Conservation (phyloP, 148 eudicot genomes). For the Rhododendron mucronatum region DNA sequence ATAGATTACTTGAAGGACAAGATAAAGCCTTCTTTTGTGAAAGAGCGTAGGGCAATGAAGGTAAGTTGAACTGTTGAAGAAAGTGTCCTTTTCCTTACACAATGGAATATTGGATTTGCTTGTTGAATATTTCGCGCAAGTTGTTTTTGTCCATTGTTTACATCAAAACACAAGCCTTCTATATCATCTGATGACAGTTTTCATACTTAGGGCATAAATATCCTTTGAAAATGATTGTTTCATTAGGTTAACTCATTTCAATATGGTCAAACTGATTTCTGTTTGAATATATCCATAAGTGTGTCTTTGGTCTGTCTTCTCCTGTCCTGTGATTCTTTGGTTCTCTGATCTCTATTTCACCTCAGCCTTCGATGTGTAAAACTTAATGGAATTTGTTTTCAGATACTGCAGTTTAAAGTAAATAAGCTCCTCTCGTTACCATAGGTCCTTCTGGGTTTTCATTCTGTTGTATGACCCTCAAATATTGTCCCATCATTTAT, state of each 20-base stretch:
- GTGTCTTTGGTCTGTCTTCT: not conserved
- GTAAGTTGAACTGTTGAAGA: conserved; percentile 22
- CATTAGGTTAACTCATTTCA: not conserved
- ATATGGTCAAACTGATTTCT: not conserved
- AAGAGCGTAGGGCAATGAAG: conserved; percentile 98
- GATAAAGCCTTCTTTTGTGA: conserved; percentile 94
- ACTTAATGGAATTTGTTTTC: not conserved
- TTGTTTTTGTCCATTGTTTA: not conserved
- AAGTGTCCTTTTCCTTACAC: not conserved
- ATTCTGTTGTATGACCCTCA: not conserved
- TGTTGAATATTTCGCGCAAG: not conserved
- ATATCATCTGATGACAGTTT: not conserved
- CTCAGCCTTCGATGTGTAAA: not conserved
- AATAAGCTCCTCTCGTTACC: not conserved
- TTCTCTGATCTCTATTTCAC: not conserved
- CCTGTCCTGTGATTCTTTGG: not conserved
- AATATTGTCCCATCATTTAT: not conserved
- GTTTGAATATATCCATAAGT: not conserved
- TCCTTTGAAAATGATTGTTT: not conserved
- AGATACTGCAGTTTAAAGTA: not conserved
- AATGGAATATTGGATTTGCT: not conserved
- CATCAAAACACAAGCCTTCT: not conserved
- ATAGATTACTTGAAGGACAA: conserved; percentile 94
- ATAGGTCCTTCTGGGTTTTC: not conserved
- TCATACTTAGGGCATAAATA: not conserved